Base-by-base conservation (phyloP, 257 asterid genomes). In the Ajuga chamaepitys region DNA sequence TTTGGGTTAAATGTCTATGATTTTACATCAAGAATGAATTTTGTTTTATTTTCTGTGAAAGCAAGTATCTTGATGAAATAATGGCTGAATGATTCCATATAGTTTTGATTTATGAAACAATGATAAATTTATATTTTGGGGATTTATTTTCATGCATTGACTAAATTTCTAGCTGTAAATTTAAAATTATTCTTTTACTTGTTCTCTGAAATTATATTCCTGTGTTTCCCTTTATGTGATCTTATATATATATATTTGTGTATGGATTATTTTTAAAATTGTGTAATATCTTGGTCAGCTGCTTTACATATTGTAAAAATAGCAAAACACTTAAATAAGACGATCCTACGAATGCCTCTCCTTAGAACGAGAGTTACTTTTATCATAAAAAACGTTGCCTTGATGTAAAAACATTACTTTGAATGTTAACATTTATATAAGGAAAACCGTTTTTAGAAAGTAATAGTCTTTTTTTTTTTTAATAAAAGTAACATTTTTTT, bases 111-210 rank as follows among this genome's bases (percentile, higher is more conserved):
- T 53, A 67, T 41, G 57, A 48, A 52, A 17, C 58, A 18, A 25
- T 55, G 18, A 41, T 30, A 16, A 37, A 12, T 67, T 42, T 41
- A 25, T 62, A 6, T 17, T 74, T 11, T 65, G 28, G 63, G 70
- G 73, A 22, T 69, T 69, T 37, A 14, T 64, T 58, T 42, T 53
- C 42, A 62, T 45, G 67, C 24, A 40, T 66, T 56, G 65, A 62
- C 73, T 32, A 50, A 64, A 57, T 18, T 62, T 42, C 56, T 40
- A 13, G 71, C 63, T 52, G 38, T 9, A 20, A 30, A 32, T 48
- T 50, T 67, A 22, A 62, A 48, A 24, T 2, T 24, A 17, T 26
- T 62, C 4, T 22, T 40, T 20, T 30, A 28, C 8, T 54, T 30
- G 11, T 59, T 38, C 61, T 20, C 34, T 30, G 11, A 16, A n/a